These are phyloP conservation scores for Durusdinium trenchii DNA, from an alignment of 73 alveolate genomes.

Conservation along the genomic window DNA sequence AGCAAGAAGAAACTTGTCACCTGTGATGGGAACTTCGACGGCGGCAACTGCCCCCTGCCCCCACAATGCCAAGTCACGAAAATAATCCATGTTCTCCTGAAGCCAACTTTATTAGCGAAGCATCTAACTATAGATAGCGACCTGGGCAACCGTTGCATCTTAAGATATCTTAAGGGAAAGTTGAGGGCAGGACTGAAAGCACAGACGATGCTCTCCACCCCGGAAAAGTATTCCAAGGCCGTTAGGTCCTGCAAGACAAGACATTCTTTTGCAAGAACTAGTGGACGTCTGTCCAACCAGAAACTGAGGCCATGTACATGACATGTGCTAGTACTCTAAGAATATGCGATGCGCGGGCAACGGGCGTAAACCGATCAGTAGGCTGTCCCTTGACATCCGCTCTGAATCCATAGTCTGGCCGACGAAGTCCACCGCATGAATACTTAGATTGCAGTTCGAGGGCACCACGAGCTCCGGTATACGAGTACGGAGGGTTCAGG, in stretches of 20 bases:
- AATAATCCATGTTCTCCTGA: too few species aligned
- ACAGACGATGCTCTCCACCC: background rate
- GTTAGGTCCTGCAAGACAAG: background rate
- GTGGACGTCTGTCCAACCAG: background rate
- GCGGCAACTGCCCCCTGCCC: background rate
- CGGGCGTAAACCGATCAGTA: too few species aligned
- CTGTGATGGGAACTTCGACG: background rate
- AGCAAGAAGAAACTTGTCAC: too few species aligned
- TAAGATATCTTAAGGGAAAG: background rate
- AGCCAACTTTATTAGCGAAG: too few species aligned
- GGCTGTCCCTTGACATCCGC: background rate
- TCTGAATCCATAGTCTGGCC: background rate
- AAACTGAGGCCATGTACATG: background rate
- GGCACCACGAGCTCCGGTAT: too few species aligned
- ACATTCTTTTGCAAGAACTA: background rate
- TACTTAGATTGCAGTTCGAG: too few species aligned
- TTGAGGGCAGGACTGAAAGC: background rate
- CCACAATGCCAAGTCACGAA: too few species aligned
- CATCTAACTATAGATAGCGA: background rate
- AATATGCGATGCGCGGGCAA: background rate
- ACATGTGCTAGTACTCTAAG: background rate
- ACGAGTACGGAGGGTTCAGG: background rate
- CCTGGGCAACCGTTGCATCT: background rate
- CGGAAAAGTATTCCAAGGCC: slow-evolving; percentile 1
- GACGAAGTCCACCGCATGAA: background rate